Conservation (phyloP, 495 filamentous ascomycete genomes). For the Penicillium roqueforti region DNA sequence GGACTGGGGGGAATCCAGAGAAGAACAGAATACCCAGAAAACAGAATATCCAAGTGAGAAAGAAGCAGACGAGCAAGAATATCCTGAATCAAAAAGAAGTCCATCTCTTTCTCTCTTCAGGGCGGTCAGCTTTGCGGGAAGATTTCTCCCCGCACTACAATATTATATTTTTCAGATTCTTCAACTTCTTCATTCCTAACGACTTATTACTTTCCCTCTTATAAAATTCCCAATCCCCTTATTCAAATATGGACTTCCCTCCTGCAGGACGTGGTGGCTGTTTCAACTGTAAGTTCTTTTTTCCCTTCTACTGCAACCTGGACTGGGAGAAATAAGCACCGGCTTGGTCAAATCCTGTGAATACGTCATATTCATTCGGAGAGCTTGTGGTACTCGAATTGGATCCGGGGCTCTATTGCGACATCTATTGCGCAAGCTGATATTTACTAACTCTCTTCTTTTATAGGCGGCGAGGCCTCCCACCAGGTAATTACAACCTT, state of each 20-base stretch:
- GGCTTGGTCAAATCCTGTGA: neutral
- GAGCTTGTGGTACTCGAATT: conserved; percentile 13
- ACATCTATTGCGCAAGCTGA: neutral
- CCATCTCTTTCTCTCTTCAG: neutral
- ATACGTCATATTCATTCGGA: neutral
- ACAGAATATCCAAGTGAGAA: no score
- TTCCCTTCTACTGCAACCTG: conserved; percentile 10
- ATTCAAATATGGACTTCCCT: conserved; percentile 48
- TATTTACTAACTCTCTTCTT: conserved; percentile 26
- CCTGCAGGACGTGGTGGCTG: conserved; percentile 58
- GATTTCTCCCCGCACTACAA: conserved; percentile 35
- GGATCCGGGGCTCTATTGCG: neutral
- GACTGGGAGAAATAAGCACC: conserved; percentile 6
- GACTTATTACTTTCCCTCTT: conserved; percentile 10
- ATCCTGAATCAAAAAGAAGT: neutral
- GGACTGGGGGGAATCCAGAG: no score
- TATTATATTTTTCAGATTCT: conserved; percentile 29
- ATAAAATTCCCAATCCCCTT: neutral
- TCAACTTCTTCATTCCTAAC: conserved; percentile 15
- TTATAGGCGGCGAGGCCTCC: conserved; percentile 65
- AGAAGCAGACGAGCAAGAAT: neutral
- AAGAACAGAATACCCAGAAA: no score
- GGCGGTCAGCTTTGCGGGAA: conserved; percentile 25
- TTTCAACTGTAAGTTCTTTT: conserved; percentile 70
- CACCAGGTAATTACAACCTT: conserved; percentile 56